Base-by-base conservation (phyloP, 805 yeast species). In the Kazachstania africana region DNA sequence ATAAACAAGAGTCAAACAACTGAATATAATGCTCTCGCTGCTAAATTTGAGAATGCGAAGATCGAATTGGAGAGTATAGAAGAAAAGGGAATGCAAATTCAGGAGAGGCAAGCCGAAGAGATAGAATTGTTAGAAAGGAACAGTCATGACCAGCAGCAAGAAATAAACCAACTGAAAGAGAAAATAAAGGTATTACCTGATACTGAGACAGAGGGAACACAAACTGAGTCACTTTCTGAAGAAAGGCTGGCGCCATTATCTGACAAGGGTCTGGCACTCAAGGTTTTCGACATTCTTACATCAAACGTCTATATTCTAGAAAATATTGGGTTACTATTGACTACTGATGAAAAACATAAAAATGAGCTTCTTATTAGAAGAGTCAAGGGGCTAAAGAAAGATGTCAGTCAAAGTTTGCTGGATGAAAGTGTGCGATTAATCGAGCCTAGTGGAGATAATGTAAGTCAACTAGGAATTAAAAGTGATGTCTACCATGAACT, bases 351-450 rank as follows among this genome's bases (percentile, higher is more conserved):
- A 12, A 14, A 15, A 10, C 18, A 13, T 3, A 9, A 13, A 6
- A 26, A 29, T 16, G 60, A 54, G 8, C 60, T 65, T 26, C 66
- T 65, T 31, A 71, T 81, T 18, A 74, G 74, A 29, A 66, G 96
- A 37, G 95, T 84, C 3, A 81, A 81, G 48, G 95, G 95, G 0
- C 58, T 81, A 38, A 63, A 75, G 38, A 66, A 69, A 29, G 68
- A 64, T 33, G 51, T 58, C 25, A 62, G 56, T 8, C 59, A 50
- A 8, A 56, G 57, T 25, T 38, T 46, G 2, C 32, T 44, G 5
- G 57, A 55, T 12, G 42, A 48, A 1, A 70, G 6, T 5, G 17
- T 3, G 10, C 3, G 6, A 3, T 8, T 12, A 6, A 13, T 24
- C 1, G 12, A 15, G 28, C 5, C 12, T n/a, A 14, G n/a, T 14